Percentiles rank a stretch among this genome's conserved stretches.
Evolutionary conservation across 139 green algal genomes (phyloP).

Genomic region (Deuterostichococcus epilithicus): DNA sequence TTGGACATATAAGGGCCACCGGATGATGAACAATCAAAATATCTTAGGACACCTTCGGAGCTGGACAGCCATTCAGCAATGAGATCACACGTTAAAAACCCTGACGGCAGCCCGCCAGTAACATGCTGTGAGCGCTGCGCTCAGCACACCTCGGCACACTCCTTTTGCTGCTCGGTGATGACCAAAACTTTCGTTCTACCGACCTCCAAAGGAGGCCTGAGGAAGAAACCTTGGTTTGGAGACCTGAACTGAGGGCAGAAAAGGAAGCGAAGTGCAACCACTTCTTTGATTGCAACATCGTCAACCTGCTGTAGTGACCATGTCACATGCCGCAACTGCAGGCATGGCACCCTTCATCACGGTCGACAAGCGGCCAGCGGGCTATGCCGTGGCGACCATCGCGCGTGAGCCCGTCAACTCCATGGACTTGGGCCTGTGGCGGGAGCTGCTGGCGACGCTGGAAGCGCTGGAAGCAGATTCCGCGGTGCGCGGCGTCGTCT

Average conservation of each 20-base stretch:
- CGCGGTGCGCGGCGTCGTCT: slow-evolving; percentile 56
- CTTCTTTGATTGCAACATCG: background rate
- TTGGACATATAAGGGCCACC: background rate
- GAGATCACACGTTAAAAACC: slow-evolving; percentile 13
- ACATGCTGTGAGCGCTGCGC: background rate
- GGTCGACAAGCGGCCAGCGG: slow-evolving; percentile 8
- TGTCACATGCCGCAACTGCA: background rate
- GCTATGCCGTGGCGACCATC: slow-evolving; percentile 48
- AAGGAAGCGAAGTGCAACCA: background rate
- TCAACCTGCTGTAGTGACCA: background rate
- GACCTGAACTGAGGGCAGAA: slow-evolving; percentile 49
- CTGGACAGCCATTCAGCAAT: slow-evolving; percentile 8
- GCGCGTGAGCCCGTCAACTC: slow-evolving; percentile 66
- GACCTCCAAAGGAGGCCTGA: slow-evolving; percentile 22
- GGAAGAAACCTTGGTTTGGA: slow-evolving; percentile 45
- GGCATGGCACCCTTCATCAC: background rate
- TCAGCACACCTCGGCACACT: slow-evolving; percentile 15
- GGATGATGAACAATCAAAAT: slow-evolving; percentile 33
- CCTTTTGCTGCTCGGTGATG: slow-evolving; percentile 15
- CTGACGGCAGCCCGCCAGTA: slow-evolving; percentile 15
- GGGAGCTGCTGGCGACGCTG: slow-evolving; percentile 47
- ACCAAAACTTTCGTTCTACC: slow-evolving; percentile 64
- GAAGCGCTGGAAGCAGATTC: slow-evolving; percentile 47
- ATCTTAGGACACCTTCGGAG: slow-evolving; percentile 64
- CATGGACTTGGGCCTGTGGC: slow-evolving; percentile 60